phyloP scores from a whole-genome alignment of 2,329 filamentous ascomycete species.

The Raffaelea ambrosiae region DNA sequence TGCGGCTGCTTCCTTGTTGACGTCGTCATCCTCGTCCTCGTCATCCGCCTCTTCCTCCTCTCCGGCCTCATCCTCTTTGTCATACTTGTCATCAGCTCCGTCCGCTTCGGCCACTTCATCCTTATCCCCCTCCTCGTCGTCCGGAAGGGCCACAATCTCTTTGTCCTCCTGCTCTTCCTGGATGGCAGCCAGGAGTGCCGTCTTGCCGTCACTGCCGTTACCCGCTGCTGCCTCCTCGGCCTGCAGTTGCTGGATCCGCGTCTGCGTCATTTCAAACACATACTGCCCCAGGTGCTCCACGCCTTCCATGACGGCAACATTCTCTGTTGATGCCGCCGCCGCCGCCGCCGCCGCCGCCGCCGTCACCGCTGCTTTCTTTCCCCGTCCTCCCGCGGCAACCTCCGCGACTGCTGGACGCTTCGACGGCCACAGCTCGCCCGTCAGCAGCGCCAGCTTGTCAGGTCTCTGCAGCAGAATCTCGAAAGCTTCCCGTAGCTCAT shows the following conservation, averaged over 20 bases:
- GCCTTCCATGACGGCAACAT: conserved; percentile 64
- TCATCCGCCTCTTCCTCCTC: not conserved
- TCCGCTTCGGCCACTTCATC: not conserved
- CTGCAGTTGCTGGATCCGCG: conserved; percentile 41
- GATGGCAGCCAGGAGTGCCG: not conserved
- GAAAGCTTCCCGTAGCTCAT: conserved; percentile 82
- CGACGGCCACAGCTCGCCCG: conserved; percentile 79
- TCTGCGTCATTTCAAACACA: conserved; percentile 89
- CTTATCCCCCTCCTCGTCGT: conserved; percentile 3
- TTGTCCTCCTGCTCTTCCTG: conserved; percentile 1
- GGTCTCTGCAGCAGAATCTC: conserved; percentile 67
- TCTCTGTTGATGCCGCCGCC: not conserved
- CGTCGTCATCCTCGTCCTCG: not conserved
- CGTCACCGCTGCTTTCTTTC: conserved; percentile 42
- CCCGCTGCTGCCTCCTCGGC: conserved; percentile 17
- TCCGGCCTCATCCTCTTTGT: not conserved
- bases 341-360: conserved; percentile 42
- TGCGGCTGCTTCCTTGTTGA: not conserved
- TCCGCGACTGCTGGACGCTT: conserved; percentile 39
- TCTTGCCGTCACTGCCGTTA: not conserved
- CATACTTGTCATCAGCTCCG: not conserved
- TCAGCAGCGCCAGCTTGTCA: conserved; percentile 72
- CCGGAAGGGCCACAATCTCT: conserved; percentile 10
- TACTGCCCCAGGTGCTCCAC: conserved; percentile 95
- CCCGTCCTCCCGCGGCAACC: conserved; percentile 31